Percentiles rank a stretch among this genome's conserved stretches.
Conservation (phyloP, 305 asterid genomes). For the Rubia peregrina region DNA sequence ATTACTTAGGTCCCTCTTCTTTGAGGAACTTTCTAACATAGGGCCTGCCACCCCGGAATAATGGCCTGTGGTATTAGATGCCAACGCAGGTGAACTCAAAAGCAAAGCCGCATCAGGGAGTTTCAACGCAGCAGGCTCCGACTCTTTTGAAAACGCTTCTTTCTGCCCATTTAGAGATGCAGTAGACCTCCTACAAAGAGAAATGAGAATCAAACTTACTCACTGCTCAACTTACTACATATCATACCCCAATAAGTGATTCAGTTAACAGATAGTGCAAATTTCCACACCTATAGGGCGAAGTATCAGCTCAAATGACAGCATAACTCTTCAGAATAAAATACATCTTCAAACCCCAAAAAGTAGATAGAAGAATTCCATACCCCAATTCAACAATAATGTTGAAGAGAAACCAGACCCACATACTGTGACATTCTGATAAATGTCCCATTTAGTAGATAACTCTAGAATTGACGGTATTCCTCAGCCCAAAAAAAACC, state of each 20-base stretch:
- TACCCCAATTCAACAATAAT: neutral
- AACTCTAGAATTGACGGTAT: neutral
- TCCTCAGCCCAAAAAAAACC: neutral
- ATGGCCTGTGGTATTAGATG: slow-evolving; percentile 49
- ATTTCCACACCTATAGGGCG: neutral
- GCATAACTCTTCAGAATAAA: neutral
- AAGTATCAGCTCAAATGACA: no score
- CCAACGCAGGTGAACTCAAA: slow-evolving; percentile 49
- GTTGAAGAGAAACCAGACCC: neutral
- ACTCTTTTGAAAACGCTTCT: neutral
- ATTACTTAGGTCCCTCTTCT: slow-evolving; percentile 59
- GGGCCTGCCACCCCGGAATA: slow-evolving; percentile 83
- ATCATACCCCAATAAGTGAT: neutral
- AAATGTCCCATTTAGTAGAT: neutral
- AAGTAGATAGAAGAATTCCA: neutral
- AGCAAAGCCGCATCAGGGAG: slow-evolving; percentile 83
- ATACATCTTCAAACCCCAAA: neutral
- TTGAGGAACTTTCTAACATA: slow-evolving; percentile 62
- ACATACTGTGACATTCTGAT: neutral
- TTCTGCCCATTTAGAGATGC: neutral
- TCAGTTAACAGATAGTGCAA: neutral
- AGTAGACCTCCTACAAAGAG: neutral
- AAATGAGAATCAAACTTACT: neutral
- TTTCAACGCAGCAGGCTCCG: slow-evolving; percentile 3
- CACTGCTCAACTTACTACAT: neutral